phyloP scores from a whole-genome alignment of 345 rosid species.

The Mallotus nudiflorus region DNA sequence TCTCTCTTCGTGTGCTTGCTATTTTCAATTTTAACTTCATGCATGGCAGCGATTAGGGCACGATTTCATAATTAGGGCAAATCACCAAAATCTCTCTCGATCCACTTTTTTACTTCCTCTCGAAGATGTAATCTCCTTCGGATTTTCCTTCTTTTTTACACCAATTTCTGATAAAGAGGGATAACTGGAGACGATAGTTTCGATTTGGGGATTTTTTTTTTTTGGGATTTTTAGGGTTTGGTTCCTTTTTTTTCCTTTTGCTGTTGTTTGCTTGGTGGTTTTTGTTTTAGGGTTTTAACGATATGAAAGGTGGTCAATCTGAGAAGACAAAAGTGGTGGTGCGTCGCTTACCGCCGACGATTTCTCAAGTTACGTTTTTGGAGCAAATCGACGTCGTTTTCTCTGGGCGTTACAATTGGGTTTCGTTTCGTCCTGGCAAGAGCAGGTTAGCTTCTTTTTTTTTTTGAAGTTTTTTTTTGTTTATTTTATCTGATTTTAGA shows the following conservation, averaged over 20 bases:
- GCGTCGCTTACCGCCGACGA: constrained; percentile 68
- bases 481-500: not conserved
- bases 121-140: constrained; percentile 38
- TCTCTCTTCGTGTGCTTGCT: not conserved
- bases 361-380: constrained; percentile 46
- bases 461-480: not conserved
- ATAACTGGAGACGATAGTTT: not conserved
- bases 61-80: constrained; percentile 13
- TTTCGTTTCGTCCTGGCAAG: constrained; percentile 61
- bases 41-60: constrained; percentile 20
- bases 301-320: constrained; percentile 51
- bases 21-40: not conserved
- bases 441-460: constrained; percentile 45
- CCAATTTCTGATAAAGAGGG: not conserved
- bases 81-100: constrained; percentile 9
- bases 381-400: constrained; percentile 58
- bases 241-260: constrained; percentile 16
- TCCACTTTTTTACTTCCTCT: not conserved
- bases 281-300: constrained; percentile 8
- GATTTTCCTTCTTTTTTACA: constrained; percentile 7
- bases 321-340: constrained; percentile 77
- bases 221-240: constrained; percentile 31
- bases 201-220: constrained; percentile 13
- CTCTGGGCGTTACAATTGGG: constrained; percentile 63
- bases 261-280: too few species aligned